Conservation (phyloP, 306 rosid genomes). For the Ziziphus jujuba region DNA sequence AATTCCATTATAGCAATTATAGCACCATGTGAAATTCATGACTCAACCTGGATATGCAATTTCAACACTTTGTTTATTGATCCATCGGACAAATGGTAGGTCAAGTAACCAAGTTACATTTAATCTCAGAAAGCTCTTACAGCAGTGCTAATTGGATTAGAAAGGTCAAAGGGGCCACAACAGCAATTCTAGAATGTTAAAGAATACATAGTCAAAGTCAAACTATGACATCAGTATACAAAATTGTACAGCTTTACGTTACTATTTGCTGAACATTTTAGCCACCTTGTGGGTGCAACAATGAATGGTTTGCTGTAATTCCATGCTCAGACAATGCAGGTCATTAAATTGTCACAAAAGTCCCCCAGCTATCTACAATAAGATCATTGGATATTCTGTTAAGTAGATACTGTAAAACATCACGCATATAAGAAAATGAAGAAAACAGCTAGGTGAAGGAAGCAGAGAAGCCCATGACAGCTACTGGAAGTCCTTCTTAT, state of each 20-base stretch:
- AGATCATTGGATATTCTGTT: constrained; percentile 15
- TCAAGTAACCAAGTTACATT: neutral
- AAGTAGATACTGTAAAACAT: neutral
- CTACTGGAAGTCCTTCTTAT: neutral
- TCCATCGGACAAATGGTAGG: neutral
- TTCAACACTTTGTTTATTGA: neutral
- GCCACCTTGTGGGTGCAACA: constrained; percentile 69
- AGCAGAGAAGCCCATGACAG: neutral
- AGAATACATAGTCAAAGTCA: constrained; percentile 16
- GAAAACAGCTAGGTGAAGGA: neutral
- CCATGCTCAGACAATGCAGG: constrained; percentile 86
- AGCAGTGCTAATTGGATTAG: neutral
- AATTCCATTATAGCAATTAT: neutral
- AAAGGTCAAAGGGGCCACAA: constrained; percentile 13
- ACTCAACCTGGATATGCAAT: neutral
- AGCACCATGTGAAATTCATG: neutral
- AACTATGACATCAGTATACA: constrained; percentile 10
- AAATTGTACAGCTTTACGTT: neutral
- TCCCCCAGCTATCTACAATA: constrained; percentile 72
- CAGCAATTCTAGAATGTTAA: constrained; percentile 11
- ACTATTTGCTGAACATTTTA: constrained; percentile 27
- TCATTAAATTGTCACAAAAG: constrained; percentile 76
- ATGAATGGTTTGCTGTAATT: constrained; percentile 73
- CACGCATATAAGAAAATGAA: neutral
- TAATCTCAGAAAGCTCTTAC: neutral